Conservation (phyloP, 495 filamentous ascomycete genomes). For the Aspergillus bertholletiae region DNA sequence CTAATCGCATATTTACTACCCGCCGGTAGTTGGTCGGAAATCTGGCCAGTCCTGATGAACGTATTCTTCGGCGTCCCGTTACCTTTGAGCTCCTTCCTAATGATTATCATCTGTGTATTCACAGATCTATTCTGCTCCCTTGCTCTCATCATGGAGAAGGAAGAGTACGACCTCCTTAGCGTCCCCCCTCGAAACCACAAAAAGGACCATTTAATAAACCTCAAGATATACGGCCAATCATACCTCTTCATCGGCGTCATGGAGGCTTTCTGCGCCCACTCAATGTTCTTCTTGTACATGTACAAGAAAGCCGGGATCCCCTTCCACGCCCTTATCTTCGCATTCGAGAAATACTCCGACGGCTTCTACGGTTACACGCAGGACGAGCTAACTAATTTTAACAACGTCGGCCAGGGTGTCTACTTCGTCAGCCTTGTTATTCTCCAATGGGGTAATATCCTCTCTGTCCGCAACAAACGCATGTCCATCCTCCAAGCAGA, state of each 20-base stretch:
- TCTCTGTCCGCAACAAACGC: slow-evolving; percentile 47
- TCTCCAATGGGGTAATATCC: slow-evolving; percentile 50
- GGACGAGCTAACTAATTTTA: slow-evolving; percentile 39
- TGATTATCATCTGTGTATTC: slow-evolving; percentile 71
- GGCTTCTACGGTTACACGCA: slow-evolving; percentile 47
- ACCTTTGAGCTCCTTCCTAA: slow-evolving; percentile 64
- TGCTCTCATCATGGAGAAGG: slow-evolving; percentile 63
- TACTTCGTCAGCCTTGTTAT: slow-evolving; percentile 72
- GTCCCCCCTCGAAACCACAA: slow-evolving; percentile 60
- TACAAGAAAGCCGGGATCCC: slow-evolving; percentile 43
- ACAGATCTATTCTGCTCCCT: slow-evolving; percentile 59
- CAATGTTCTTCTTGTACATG: slow-evolving; percentile 53
- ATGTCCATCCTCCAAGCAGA: slow-evolving; percentile 50
- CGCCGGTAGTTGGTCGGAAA: slow-evolving; percentile 67
- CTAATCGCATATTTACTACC: slow-evolving; percentile 58
- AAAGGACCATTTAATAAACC: slow-evolving; percentile 55
- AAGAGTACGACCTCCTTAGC: slow-evolving; percentile 65
- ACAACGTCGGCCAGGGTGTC: slow-evolving; percentile 55
- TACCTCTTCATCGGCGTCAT: slow-evolving; percentile 51
- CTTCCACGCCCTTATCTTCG: slow-evolving; percentile 39
- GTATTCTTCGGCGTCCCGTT: slow-evolving; percentile 69
- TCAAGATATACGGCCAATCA: slow-evolving; percentile 47
- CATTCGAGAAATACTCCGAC: slow-evolving; percentile 42
- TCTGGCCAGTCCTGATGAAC: slow-evolving; percentile 72
- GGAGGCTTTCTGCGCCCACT: slow-evolving; percentile 44